Evolutionary conservation across 116 monocot genomes (phyloP).

Genomic region (Phalaenopsis hybrid): DNA sequence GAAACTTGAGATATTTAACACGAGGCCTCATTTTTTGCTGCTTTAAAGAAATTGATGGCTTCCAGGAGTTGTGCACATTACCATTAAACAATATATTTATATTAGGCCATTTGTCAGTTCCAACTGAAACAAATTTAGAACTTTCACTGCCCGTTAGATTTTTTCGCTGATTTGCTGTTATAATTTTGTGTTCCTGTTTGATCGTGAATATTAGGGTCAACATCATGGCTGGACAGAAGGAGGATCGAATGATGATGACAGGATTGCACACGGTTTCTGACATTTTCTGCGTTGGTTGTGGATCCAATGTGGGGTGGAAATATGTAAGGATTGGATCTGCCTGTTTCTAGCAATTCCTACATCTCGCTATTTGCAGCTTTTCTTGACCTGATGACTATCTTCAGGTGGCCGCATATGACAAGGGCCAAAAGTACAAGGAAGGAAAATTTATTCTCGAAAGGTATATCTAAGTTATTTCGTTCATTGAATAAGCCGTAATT

Average conservation of each 20-base stretch:
- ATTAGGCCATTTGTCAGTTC: not conserved
- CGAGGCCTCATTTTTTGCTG: not conserved
- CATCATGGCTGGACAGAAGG: slow-evolving; percentile 52
- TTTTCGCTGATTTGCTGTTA: not conserved
- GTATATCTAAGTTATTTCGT: slow-evolving; percentile 18
- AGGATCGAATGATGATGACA: slow-evolving; percentile 84
- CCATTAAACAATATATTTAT: not conserved
- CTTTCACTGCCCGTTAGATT: not conserved
- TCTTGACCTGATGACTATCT: slow-evolving; percentile 1
- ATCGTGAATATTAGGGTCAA: slow-evolving; percentile 53
- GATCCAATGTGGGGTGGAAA: slow-evolving; percentile 96
- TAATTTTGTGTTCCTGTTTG: not conserved
- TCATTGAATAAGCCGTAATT: not conserved
- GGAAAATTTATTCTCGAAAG: slow-evolving; percentile 95
- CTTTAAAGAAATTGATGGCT: not conserved
- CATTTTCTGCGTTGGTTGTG: slow-evolving; percentile 86
- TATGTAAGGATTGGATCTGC: slow-evolving; percentile 46
- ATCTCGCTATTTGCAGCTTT: not conserved
- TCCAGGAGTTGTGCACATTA: not conserved
- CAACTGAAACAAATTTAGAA: not conserved
- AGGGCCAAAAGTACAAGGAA: slow-evolving; percentile 92
- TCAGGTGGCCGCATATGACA: slow-evolving; percentile 80
- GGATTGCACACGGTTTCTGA: slow-evolving; percentile 95
- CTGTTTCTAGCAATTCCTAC: not conserved
- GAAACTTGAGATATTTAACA: not conserved